Evolutionary conservation across 2,329 filamentous ascomycete species (phyloP), one percentile per base, ranked within the genome.

Genomic region (Hysterium pulicare): DNA sequence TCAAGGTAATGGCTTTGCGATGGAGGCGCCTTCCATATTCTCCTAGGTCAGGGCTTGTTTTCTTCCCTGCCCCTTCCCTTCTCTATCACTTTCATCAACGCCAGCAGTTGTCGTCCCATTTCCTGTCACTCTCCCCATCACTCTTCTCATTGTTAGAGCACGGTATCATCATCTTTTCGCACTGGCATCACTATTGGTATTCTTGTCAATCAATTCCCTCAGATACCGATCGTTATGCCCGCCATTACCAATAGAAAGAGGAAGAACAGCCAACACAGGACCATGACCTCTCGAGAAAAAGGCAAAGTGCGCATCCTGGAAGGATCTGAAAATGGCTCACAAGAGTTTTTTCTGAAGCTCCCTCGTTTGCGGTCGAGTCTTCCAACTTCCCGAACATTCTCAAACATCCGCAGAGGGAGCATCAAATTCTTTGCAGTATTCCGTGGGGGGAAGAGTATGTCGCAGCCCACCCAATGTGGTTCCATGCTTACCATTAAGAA

Each of bases 351-450:
- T 6, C 21, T 37, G 26, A 60, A 52, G 33, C 33, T 49, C 6
- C 49, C 50, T 33, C 51, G 46, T 9, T 22, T 48, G 16, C 52
- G 46, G 13, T 40, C 49, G 20, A 54, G 37, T 40, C 46, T 52
- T 6, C 51, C 55, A 5, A 56, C 49, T 19, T 50, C 48, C 21
- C 55, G 56, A 16, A 54, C 59, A 13, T 51, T 65, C 32, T 55
- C 43, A 23, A 59, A 53, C 21, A 40, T 66, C 20, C 61, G 62
- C 15, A 55, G 55, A 31, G 54, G 58, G 38, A 58, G 61, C 44
- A 40, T 64, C 40, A 62, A 52, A 44, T 54, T 67, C 37, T 52
- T 64, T 37, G 64, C 63, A 8, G 54, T 64, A 36, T 64, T 67
- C 31, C 55, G 61, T n/a, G 54, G 46, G 41, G 51, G 51, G 23